Conservation (phyloP, 441 rosid genomes). For the Bocquillonia castaneifolia region DNA sequence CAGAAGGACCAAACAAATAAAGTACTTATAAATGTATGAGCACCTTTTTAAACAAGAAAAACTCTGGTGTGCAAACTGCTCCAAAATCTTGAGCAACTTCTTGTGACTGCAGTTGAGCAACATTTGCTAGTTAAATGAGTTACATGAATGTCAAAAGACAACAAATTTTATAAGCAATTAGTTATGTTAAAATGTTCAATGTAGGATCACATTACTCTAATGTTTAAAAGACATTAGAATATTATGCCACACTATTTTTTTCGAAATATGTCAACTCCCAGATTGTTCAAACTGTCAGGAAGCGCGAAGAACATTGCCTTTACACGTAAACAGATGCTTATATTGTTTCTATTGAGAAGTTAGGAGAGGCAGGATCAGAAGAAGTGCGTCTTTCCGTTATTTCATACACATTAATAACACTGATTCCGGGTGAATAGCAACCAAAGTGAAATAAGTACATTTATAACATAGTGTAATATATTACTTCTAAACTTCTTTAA, state of each 20-base stretch:
- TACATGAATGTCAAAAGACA: not conserved
- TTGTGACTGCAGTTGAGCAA: constrained; percentile 52
- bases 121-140: not conserved
- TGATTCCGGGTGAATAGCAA: not conserved
- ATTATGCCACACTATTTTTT: not conserved
- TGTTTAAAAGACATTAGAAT: not conserved
- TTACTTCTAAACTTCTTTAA: not conserved
- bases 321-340: no score
- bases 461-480: not conserved
- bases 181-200: not conserved
- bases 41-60: constrained; percentile 81
- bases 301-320: no score
- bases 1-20: not conserved
- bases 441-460: not conserved
- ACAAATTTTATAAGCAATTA: not conserved
- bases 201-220: not conserved
- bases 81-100: constrained; percentile 70
- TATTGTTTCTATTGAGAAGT: no score
- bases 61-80: constrained; percentile 88
- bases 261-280: not conserved
- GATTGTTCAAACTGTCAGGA: not conserved
- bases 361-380: no score
- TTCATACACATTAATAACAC: not conserved
- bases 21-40: constrained; percentile 4
- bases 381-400: not conserved